A percentile compares a stretch with the other conserved stretches of the same genome.
Evolutionary conservation across 345 rosid genomes (phyloP).

Genomic region (Dimocarpus longan): DNA sequence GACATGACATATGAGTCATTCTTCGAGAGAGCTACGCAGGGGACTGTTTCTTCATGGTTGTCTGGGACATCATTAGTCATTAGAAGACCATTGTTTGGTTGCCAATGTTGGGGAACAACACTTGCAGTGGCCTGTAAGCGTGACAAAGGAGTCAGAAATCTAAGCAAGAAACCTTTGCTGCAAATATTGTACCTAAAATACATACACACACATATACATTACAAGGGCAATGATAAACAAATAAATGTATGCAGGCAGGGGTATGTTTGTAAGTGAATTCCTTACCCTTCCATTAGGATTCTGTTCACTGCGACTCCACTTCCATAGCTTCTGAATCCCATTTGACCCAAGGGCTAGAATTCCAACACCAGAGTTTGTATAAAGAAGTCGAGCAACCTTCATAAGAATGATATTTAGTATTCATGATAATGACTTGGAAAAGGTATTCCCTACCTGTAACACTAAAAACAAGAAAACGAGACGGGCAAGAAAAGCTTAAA

Average conservation of each 20-base stretch:
- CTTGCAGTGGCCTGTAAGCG: slow-evolving; percentile 30
- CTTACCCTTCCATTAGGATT: slow-evolving; percentile 58
- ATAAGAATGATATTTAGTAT: slow-evolving; percentile 9
- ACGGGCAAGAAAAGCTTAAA: not conserved
- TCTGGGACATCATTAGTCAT: slow-evolving; percentile 38
- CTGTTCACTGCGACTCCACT: slow-evolving; percentile 56
- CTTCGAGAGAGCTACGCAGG: slow-evolving; percentile 60
- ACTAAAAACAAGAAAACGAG: not conserved
- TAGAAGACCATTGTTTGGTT: slow-evolving; percentile 36
- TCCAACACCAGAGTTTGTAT: slow-evolving; percentile 56
- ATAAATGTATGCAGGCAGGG: not conserved
- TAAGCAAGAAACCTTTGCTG: not conserved
- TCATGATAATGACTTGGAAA: slow-evolving; percentile 13
- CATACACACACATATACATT: not conserved
- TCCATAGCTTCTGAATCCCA: slow-evolving; percentile 61
- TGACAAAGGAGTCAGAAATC: not conserved
- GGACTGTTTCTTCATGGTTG: slow-evolving; percentile 43
- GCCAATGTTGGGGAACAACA: slow-evolving; percentile 34
- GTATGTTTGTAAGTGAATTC: not conserved
- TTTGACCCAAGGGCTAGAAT: slow-evolving; percentile 50
- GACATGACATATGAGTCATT: slow-evolving; percentile 67
- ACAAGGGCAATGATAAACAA: not conserved
- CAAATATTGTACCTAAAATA: not conserved
- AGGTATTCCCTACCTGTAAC: not conserved
- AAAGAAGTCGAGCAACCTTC: slow-evolving; percentile 59